phyloP scores from a whole-genome alignment of 2,329 filamentous ascomycete genomes.

The Talaromyces atroroseus region DNA sequence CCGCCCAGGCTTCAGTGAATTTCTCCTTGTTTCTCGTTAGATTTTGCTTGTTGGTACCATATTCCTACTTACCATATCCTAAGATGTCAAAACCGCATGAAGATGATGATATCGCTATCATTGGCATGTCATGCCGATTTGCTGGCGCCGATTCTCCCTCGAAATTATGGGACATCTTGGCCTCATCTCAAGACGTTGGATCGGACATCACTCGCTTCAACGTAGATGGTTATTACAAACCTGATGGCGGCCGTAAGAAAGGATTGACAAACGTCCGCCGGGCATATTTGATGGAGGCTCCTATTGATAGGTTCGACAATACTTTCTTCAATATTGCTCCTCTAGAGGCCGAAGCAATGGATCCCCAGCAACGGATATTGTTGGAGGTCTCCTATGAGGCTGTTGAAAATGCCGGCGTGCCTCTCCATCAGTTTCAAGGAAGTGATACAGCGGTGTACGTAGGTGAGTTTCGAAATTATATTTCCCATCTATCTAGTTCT shows the following conservation, averaged over 20 bases:
- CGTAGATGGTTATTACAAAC: neutral
- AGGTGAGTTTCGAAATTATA: neutral
- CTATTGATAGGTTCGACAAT: constrained; percentile 17
- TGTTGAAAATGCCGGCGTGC: constrained; percentile 33
- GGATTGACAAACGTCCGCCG: neutral
- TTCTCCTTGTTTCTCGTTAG: too few relatives aligned
- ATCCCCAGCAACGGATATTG: constrained; percentile 13
- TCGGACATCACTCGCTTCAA: neutral
- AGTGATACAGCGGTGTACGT: constrained; percentile 23
- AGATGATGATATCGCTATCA: too few relatives aligned
- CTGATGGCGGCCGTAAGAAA: neutral
- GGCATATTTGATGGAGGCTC: neutral
- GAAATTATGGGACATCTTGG: neutral
- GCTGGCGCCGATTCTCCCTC: neutral
- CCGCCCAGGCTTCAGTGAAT: too few relatives aligned
- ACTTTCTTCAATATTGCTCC: constrained; percentile 11
- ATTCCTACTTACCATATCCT: too few relatives aligned
- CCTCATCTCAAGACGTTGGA: neutral
- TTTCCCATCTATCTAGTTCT: constrained; percentile 9
- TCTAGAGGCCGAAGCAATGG: constrained; percentile 8
- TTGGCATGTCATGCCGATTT: neutral
- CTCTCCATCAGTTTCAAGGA: constrained; percentile 17
- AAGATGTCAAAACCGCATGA: too few relatives aligned
- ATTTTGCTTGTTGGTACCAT: too few relatives aligned
- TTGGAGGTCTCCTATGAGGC: constrained; percentile 22